Base-by-base conservation (phyloP, 495 filamentous ascomycete genomes). In the Extremus antarcticus region DNA sequence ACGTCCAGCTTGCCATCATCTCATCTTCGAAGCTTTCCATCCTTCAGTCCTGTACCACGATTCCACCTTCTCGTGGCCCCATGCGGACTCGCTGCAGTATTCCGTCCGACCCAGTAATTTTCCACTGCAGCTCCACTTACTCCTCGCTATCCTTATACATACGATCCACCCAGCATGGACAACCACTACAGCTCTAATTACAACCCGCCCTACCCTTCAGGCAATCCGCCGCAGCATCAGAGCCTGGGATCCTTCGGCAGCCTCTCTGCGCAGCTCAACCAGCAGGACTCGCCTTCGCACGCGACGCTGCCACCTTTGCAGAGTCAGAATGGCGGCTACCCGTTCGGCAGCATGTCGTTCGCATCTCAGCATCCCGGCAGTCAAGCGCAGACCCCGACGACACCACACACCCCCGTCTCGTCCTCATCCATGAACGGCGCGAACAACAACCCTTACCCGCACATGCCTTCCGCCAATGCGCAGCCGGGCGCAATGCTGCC, bases 371-470 rank as follows among this genome's bases (percentile, higher is more conserved):
- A 65, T 25, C 52, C 63, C 11, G 54, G 51, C 43, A 63, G 62
- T 45, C 53, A 58, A 16, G 38, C 58, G 46, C 61, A 64, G 15
- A 68, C 65, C 8, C 65, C 65, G 1, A 53, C 47, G 19, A 64
- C 63, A 16, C 63, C 65, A 20, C 62, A 64, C 47, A 62, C 65
- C 16, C 63, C 64, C 7, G 45, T 43, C 9, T 39, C 55, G 22
- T 51, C 53, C 22, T 4, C 7, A 13, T 60, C 61, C 13, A 55
- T 55, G 45, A 15, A 39, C 43, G 43, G 35, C 24, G 46, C 39
- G 50, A 48, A 35, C 25, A 48, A 29, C 53, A 63, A 43, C 35
- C 39, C 51, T n/a, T 56, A 47, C 41, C 45, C 39, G 21, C 51
- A 54, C 60, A 57, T 61, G 47, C 54, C 52, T 13, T 52, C 60